phyloP scores from a whole-genome alignment of 108 stramenopile genomes.

The Nitzschia sp. region DNA sequence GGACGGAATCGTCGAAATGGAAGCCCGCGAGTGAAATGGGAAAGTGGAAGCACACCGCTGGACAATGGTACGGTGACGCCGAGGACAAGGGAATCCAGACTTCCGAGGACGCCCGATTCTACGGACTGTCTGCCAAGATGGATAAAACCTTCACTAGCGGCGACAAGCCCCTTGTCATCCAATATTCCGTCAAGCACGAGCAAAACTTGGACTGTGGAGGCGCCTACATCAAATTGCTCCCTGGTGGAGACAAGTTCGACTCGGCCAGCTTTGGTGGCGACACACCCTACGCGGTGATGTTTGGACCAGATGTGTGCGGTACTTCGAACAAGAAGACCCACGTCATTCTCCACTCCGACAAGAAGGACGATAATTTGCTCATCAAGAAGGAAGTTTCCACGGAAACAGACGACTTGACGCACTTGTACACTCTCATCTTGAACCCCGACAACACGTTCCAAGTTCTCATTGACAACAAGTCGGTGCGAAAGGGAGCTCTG shows the following conservation, averaged over 20 bases:
- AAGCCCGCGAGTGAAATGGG: slow-evolving; percentile 92
- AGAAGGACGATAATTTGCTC: slow-evolving; percentile 92
- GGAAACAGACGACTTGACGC: slow-evolving; percentile 91
- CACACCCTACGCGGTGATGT: slow-evolving; percentile 98
- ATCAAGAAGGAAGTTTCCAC: slow-evolving; percentile 91
- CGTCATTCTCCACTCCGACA: slow-evolving; percentile 95
- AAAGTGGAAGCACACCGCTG: slow-evolving; percentile 93
- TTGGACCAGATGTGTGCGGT: slow-evolving; percentile 99
- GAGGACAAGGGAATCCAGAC: slow-evolving; percentile 96
- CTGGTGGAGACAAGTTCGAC: slow-evolving; percentile 75
- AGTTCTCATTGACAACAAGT: slow-evolving; percentile 96
- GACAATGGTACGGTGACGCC: slow-evolving; percentile 86
- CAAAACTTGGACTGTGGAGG: slow-evolving; percentile 98
- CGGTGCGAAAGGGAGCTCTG: slow-evolving; percentile 88
- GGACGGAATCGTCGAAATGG: slow-evolving; percentile 94
- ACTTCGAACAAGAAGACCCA: slow-evolving; percentile 91
- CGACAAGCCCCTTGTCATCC: slow-evolving; percentile 94
- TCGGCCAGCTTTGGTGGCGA: slow-evolving; percentile 94
- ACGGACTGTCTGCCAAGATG: slow-evolving; percentile 91
- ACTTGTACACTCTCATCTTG: slow-evolving; percentile 96
- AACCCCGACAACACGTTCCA: slow-evolving; percentile 96
- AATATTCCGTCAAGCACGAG: slow-evolving; percentile 97
- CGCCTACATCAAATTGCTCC: slow-evolving; percentile 98
- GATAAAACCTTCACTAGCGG: slow-evolving; percentile 78
- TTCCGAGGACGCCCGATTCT: slow-evolving; percentile 91